Conservation (phyloP, 1,284 basidiomycete genomes). For the Moesziomyces sp. region DNA sequence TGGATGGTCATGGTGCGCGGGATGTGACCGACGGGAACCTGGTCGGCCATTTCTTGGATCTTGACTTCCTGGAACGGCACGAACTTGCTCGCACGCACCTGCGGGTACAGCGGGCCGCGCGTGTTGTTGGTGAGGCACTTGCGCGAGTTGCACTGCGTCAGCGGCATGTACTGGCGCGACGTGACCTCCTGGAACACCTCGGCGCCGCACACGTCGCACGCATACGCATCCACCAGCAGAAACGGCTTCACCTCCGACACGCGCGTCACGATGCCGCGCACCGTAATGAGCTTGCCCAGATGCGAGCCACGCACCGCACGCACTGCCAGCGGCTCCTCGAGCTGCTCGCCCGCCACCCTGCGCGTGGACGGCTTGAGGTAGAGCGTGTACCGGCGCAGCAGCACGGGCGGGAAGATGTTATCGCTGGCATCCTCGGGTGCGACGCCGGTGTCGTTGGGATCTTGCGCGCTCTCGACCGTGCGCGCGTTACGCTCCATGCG, state of each 20-base stretch:
- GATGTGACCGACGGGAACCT: constrained; percentile 99
- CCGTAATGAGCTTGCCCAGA: constrained; percentile 91
- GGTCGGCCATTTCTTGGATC: constrained; percentile 99
- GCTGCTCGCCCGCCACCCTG: constrained; percentile 1
- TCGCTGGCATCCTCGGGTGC: constrained; percentile 40
- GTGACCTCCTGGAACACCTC: constrained; percentile 99
- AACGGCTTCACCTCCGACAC: constrained; percentile 99
- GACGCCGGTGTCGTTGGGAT: constrained; percentile 30
- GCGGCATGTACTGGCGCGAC: constrained; percentile 89
- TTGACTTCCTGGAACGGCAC: constrained; percentile 98
- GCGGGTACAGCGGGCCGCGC: constrained; percentile 93
- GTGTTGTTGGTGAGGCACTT: constrained; percentile 89
- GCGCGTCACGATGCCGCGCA: constrained; percentile 96
- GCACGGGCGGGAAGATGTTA: constrained; percentile 76
- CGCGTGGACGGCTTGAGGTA: constrained; percentile 86
- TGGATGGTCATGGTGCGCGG: constrained; percentile 98
- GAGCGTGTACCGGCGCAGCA: constrained; percentile 92
- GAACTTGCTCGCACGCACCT: constrained; percentile 95
- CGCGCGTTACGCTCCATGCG: constrained; percentile 85
- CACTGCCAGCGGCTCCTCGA: constrained; percentile 77
- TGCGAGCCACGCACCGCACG: constrained; percentile 86
- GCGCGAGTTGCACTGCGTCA: constrained; percentile 76
- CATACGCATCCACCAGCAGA: constrained; percentile 96
- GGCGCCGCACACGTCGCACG: constrained; percentile 96
- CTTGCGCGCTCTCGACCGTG: constrained; percentile 70